These are phyloP conservation scores for Pichia sp. DNA, from an alignment of 1,139 yeast genomes.

Conservation along the genomic window DNA sequence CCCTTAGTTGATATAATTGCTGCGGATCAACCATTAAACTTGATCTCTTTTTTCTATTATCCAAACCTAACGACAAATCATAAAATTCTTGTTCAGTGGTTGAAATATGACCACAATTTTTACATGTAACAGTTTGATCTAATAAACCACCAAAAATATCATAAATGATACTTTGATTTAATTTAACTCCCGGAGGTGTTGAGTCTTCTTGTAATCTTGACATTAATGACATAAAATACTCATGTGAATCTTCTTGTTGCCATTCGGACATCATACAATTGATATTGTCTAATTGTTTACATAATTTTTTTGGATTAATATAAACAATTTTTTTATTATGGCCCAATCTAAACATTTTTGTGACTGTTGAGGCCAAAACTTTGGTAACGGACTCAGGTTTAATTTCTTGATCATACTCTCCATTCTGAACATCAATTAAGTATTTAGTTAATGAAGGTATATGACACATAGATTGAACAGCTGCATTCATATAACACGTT, in stretches of 20 bases:
- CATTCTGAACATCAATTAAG: slow-evolving; percentile 54
- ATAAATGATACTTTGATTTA: slow-evolving; percentile 75
- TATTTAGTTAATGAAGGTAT: slow-evolving; percentile 89
- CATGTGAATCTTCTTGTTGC: slow-evolving; percentile 98
- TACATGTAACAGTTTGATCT: slow-evolving; percentile 79
- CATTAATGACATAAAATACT: slow-evolving; percentile 86
- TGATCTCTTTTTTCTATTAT: slow-evolving; percentile 40
- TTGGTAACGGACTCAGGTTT: slow-evolving; percentile 59
- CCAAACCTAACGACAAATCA: slow-evolving; percentile 74
- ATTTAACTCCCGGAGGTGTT: slow-evolving; percentile 79
- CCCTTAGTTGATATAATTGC: slow-evolving; percentile 23
- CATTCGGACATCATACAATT: slow-evolving; percentile 95
- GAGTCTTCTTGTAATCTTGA: slow-evolving; percentile 86
- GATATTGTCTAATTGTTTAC: slow-evolving; percentile 70
- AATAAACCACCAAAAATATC: slow-evolving; percentile 91
- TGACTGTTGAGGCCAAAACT: slow-evolving; percentile 65
- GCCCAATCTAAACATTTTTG: slow-evolving; percentile 56
- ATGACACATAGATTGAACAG: slow-evolving; percentile 83
- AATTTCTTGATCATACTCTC: slow-evolving; percentile 42
- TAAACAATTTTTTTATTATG: slow-evolving; percentile 34
- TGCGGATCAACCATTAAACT: slow-evolving; percentile 24
- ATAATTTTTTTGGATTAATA: slow-evolving; percentile 69
- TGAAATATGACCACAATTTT: slow-evolving; percentile 72
- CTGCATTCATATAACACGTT: slow-evolving; percentile 94
- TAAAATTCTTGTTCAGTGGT: slow-evolving; percentile 90